phyloP scores from a whole-genome alignment of 345 rosid genomes.

The Acer yangbiense region DNA sequence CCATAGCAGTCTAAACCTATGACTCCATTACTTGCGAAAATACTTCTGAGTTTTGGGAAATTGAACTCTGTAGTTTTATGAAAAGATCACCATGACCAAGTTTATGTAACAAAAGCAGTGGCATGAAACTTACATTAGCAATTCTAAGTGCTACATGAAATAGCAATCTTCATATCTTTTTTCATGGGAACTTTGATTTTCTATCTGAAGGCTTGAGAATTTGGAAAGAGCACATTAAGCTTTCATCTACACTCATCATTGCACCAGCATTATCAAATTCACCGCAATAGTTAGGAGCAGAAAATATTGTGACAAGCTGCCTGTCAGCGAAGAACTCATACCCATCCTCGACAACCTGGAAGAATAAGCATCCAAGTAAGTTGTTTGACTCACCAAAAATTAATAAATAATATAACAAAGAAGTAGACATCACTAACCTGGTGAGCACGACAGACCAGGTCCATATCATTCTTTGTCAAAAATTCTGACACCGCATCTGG shows the following conservation, averaged over 20 bases:
- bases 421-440: slow-evolving; percentile 50
- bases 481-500: slow-evolving; percentile 75
- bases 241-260: slow-evolving; percentile 94
- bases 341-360: slow-evolving; percentile 93
- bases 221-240: slow-evolving; percentile 93
- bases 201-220: slow-evolving; percentile 82
- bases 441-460: slow-evolving; percentile 93
- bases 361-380: slow-evolving; percentile 9
- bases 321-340: slow-evolving; percentile 90
- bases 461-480: slow-evolving; percentile 75
- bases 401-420: neutral
- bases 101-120: neutral
- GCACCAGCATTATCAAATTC: slow-evolving; percentile 96
- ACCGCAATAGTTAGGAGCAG: slow-evolving; percentile 93
- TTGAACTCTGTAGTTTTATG: neutral
- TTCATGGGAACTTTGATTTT: slow-evolving; percentile 46
- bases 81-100: neutral
- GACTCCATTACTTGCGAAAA: neutral
- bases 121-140: slow-evolving; percentile 29
- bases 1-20: neutral
- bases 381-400: slow-evolving; percentile 2
- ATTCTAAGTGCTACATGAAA: slow-evolving; percentile 13
- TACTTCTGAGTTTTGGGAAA: neutral
- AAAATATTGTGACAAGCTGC: slow-evolving; percentile 85
- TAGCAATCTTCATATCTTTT: slow-evolving; percentile 12